Evolutionary conservation across 768 basidiomycete genomes (phyloP), one percentile per base, ranked within the genome.

Genomic region (Kwoniella bestiolae): DNA sequence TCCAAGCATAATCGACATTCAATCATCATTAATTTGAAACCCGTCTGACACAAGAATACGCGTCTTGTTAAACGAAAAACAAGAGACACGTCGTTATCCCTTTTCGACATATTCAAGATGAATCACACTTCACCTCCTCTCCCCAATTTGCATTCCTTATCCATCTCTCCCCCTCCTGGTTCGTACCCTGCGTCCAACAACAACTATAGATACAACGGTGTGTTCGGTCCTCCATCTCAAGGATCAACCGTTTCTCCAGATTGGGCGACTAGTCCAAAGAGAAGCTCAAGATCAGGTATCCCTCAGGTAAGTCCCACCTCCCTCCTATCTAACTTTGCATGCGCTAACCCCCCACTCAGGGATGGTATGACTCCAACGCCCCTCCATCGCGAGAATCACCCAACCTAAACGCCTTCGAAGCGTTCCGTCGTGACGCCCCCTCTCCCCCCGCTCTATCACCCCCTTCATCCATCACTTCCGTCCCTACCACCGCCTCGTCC

Each of bases 401-500:
- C 1, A 51, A 35, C 28, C 58, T 68, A 23, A 59, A 68, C 7
- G 38, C 51, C 18, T 77, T 75, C 46, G 76, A 77, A 29, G 58
- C 74, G 5, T 74, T 73, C 57, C 67, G 76, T 6, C 67, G 70
- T 16, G 67, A 66, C 59, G 69, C 65, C 14, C 52, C 63, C 11
- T 71, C 75, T 11, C 68, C 76, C 9, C 74, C 76, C 4, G 70
- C 73, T 18, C 65, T 77, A 1, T 77, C 76, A 2, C 76, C 76
- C n/a, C 76, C 73, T 5, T 73, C 76, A 21, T 77, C 76, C 3
- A 74, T 73, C n/a, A 72, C 66, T 8, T 77, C 76, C 4, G 76
- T 66, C 3, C 75, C 75, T 0, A 74, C 75, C 7, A 64, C 69
- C 3, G 63, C 69, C 12, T 68, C 70, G 5, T 56, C 67, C 5